A percentile compares a stretch with the other conserved stretches of the same genome.
Evolutionary conservation across 257 asterid species (phyloP).

Genomic region (Lantana camara): DNA sequence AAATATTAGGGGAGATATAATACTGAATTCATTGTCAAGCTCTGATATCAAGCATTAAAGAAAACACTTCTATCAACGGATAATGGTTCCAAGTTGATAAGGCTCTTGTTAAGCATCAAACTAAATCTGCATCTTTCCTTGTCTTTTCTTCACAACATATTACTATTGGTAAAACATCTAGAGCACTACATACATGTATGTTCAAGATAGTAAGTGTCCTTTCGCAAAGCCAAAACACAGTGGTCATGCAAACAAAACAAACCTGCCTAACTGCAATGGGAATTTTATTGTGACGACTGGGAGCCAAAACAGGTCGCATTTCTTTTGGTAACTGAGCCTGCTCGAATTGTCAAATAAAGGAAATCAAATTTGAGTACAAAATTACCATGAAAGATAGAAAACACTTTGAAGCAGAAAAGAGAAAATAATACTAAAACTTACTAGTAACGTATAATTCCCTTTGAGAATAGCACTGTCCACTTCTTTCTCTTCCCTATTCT

Average conservation of each 20-base stretch:
- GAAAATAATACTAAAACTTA: slow-evolving; percentile 31
- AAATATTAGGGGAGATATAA: background rate
- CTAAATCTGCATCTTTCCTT: slow-evolving; percentile 21
- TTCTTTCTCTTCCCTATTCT: slow-evolving; percentile 60
- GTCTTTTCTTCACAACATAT: slow-evolving; percentile 17
- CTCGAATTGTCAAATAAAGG: slow-evolving; percentile 30
- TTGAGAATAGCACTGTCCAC: slow-evolving; percentile 59
- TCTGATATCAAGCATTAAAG: background rate
- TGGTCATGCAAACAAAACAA: slow-evolving; percentile 21
- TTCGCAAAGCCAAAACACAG: slow-evolving; percentile 17
- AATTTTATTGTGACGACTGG: slow-evolving; percentile 77
- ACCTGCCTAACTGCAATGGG: slow-evolving; percentile 82
- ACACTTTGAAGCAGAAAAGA: slow-evolving; percentile 22
- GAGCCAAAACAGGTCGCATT: slow-evolving; percentile 88
- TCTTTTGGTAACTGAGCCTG: slow-evolving; percentile 97
- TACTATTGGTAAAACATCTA: background rate
- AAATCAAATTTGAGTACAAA: slow-evolving; percentile 17
- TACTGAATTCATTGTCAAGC: background rate
- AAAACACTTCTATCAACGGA: slow-evolving; percentile 22
- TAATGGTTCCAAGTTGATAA: too few relatives aligned
- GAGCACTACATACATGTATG: slow-evolving; percentile 17
- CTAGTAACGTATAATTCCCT: slow-evolving; percentile 74
- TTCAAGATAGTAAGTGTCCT: slow-evolving; percentile 9
- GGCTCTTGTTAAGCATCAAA: too few relatives aligned
- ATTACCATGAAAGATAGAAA: slow-evolving; percentile 22